Base-by-base conservation (phyloP, 2,329 filamentous ascomycete genomes). In the Aspergillus udagawae region DNA sequence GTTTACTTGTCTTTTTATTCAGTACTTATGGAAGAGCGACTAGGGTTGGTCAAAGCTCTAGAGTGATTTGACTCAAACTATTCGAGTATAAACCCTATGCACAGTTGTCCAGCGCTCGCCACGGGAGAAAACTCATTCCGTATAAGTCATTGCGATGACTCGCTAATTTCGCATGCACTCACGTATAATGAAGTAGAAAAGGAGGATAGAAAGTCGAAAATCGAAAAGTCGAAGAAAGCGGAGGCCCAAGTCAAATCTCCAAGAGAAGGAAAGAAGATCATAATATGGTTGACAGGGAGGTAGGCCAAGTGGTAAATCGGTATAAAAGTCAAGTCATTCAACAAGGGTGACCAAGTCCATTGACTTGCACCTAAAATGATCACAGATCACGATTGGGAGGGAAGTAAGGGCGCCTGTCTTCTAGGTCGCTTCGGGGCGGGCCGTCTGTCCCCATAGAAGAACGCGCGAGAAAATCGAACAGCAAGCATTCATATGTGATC, bases 401-500 rank as follows among this genome's bases (percentile, higher is more conserved):
- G 17, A 44, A 44, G 41, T 21, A 27, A 47, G 44, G 21, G 21
- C 44, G 21, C 44, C 6, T 38, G 32, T 47, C 44, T 47, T 21
- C 20, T 47, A 47, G 14, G n/a, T 47, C 21, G 20, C 6, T 25
- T 23, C 21, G 44, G 5, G 44, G 10, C 12, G 44, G 20, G 44
- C 12, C 44, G 21, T 17, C 32, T 3, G 32, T 17, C 32, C 14
- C 32, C 32, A 38, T 38, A 38, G 14, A 38, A 38, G 32, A 38
- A 47, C 44, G 21, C 44, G 21, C 44, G 23, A 47, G 44, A 47
- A 47, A 23, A 47, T 47, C 23, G 48, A 29, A 54, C 53, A 52
- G 42, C 57, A 52, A 54, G 50, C 50, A 53, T 55, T 44, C 25
- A 52, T 51, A 47, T 50, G 48, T 29, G 57, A 47, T 56, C 55